A percentile compares a stretch with the other conserved stretches of the same genome.
phyloP scores from a whole-genome alignment of 352 stramenopile genomes.

The Globisporangium recalcitrans region DNA sequence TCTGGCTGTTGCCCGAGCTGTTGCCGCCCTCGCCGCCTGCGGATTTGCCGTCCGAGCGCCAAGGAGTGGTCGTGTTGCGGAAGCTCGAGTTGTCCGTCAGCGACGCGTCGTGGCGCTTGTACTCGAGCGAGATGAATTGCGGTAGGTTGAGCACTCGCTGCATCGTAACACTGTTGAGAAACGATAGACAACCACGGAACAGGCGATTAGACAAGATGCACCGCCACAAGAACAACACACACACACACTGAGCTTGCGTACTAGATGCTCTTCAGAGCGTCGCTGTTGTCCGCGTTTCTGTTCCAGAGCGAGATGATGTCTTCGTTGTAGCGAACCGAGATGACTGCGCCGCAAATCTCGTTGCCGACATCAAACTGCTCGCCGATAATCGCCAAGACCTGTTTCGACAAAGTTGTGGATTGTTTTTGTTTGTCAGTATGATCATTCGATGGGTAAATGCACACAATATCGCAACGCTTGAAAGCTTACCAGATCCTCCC shows the following conservation, averaged over 20 bases:
- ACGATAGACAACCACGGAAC: background rate
- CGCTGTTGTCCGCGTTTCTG: constrained; percentile 90
- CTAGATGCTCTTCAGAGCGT: constrained; percentile 82
- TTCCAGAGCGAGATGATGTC: constrained; percentile 95
- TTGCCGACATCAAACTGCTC: constrained; percentile 94
- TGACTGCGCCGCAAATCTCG: constrained; percentile 89
- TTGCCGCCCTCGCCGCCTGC: constrained; percentile 25
- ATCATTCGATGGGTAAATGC: too few species aligned
- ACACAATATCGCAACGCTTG: background rate
- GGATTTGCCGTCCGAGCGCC: constrained; percentile 49
- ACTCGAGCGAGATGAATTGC: constrained; percentile 89
- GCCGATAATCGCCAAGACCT: constrained; percentile 90
- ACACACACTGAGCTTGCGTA: constrained; percentile 24
- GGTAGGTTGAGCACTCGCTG: constrained; percentile 88
- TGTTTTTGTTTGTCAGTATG: too few species aligned
- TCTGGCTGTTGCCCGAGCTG: constrained; percentile 46
- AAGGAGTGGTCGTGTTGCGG: constrained; percentile 69
- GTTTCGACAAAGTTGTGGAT: too few species aligned
- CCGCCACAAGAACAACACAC: background rate
- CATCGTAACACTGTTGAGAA: constrained; percentile 70
- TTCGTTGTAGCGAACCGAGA: constrained; percentile 90
- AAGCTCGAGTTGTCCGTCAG: constrained; percentile 79
- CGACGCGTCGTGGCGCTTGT: constrained; percentile 88
- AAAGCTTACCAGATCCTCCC: constrained; percentile 83
- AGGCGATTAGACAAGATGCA: background rate